Evolutionary conservation across 2,329 filamentous ascomycete species (phyloP).

Genomic region (Fusarium stilboides): DNA sequence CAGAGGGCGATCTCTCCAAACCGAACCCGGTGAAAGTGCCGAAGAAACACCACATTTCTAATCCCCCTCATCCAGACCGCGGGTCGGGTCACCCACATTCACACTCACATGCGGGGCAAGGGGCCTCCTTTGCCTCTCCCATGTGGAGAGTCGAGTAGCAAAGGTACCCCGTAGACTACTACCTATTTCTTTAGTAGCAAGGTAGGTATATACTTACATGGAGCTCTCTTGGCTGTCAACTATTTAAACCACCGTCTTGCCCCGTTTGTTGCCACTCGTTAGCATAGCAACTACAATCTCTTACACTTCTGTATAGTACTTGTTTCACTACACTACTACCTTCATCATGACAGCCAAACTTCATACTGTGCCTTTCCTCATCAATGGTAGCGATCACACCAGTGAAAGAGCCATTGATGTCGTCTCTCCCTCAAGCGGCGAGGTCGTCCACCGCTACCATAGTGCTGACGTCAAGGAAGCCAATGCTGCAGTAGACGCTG

Average conservation of each 20-base stretch:
- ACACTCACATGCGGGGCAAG: constrained; percentile 39
- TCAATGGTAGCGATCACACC: constrained; percentile 61
- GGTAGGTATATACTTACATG: constrained; percentile 1
- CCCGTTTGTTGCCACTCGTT: background rate
- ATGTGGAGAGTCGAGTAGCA: constrained; percentile 12
- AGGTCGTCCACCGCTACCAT: constrained; percentile 69
- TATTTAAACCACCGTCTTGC: constrained; percentile 37
- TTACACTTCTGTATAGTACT: background rate
- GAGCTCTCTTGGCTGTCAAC: background rate
- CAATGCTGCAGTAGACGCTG: constrained; percentile 65
- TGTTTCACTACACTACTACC: background rate
- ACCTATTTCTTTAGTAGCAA: background rate
- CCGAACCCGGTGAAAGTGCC: constrained; percentile 33
- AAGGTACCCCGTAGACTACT: constrained; percentile 3
- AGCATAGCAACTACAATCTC: background rate
- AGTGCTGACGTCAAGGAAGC: constrained; percentile 71
- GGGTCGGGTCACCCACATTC: constrained; percentile 21
- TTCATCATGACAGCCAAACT: constrained; percentile 39
- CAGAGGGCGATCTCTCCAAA: constrained; percentile 16
- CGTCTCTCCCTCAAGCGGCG: constrained; percentile 67
- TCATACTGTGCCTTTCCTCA: constrained; percentile 58
- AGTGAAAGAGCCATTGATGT: constrained; percentile 69
- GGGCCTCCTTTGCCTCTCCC: constrained; percentile 5
- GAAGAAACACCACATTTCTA: constrained; percentile 26
- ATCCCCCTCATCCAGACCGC: constrained; percentile 33